Evolutionary conservation across 768 basidiomycete genomes (phyloP).

Genomic region (Dacryopinax spathularia): DNA sequence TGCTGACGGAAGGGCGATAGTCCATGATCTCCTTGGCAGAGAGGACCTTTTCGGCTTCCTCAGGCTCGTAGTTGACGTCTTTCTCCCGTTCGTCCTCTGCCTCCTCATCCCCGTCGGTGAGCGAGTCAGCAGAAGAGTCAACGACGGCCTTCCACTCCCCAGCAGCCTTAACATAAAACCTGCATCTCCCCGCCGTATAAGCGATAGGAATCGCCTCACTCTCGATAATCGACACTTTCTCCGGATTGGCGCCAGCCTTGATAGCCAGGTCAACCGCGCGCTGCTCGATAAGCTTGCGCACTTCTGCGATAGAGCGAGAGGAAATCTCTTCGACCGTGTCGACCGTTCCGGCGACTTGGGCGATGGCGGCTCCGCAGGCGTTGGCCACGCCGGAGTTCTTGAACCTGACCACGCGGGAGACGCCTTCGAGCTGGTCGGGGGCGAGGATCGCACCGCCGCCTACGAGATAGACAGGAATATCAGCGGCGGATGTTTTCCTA

Average conservation of each 20-base stretch:
- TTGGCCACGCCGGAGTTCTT: constrained; percentile 19
- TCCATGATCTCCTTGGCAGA: constrained; percentile 20
- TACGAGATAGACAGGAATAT: constrained; percentile 19
- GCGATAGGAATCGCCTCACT: constrained; percentile 18
- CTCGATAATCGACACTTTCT: constrained; percentile 16
- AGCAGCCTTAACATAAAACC: constrained; percentile 18
- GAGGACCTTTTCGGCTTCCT: constrained; percentile 15
- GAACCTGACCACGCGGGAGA: constrained; percentile 17
- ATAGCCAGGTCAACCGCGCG: constrained; percentile 18
- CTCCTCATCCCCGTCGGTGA: constrained; percentile 5
- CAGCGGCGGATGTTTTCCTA: constrained; percentile 19
- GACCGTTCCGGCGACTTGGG: constrained; percentile 17
- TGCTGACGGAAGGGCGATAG: constrained; percentile 28
- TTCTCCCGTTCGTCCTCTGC: constrained; percentile 13
- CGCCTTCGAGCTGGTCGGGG: constrained; percentile 18
- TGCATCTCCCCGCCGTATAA: constrained; percentile 12
- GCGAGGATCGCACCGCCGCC: constrained; percentile 21
- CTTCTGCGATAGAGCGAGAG: constrained; percentile 10
- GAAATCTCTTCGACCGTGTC: constrained; percentile 18
- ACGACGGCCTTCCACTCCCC: constrained; percentile 16
- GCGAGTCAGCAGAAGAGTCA: neutral
- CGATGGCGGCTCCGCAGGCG: constrained; percentile 21
- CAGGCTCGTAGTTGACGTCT: constrained; percentile 13
- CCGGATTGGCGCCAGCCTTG: constrained; percentile 16
- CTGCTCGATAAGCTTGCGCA: constrained; percentile 14